phyloP scores from a whole-genome alignment of 2,329 filamentous ascomycete species.

The Aureobasidium sp. region DNA sequence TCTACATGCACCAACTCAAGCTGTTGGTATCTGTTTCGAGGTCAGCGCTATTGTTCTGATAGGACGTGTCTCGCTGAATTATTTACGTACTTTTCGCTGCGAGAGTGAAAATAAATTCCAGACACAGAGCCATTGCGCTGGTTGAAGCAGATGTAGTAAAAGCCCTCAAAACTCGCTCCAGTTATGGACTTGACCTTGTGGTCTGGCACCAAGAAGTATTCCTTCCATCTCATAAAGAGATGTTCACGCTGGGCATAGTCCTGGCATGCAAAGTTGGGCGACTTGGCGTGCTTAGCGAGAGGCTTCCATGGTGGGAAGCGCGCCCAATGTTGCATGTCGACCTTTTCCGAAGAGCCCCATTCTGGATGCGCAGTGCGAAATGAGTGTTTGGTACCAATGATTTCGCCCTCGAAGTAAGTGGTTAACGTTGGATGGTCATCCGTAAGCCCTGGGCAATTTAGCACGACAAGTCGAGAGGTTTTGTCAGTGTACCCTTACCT shows the following conservation, averaged over 20 bases:
- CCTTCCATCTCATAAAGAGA: constrained; percentile 99
- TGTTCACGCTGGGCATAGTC: constrained; percentile 75
- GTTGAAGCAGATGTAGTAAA: constrained; percentile 99
- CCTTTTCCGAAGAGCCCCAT: constrained; percentile 89
- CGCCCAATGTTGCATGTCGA: constrained; percentile 87
- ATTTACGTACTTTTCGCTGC: constrained; percentile 79
- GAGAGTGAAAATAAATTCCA: constrained; percentile 96
- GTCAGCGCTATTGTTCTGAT: background rate
- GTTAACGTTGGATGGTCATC: constrained; percentile 96
- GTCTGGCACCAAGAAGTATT: constrained; percentile 93
- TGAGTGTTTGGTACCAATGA: constrained; percentile 90
- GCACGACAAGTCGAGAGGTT: background rate
- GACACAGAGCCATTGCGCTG: constrained; percentile 78
- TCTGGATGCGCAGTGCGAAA: constrained; percentile 83
- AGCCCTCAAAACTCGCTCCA: constrained; percentile 94
- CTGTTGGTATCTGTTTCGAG: constrained; percentile 68
- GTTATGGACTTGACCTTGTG: constrained; percentile 85
- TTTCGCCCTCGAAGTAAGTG: constrained; percentile 97
- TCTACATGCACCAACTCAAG: constrained; percentile 83
- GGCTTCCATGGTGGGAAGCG: constrained; percentile 83
- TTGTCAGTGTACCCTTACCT: constrained; percentile 48
- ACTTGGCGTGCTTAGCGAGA: constrained; percentile 57
- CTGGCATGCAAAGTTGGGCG: constrained; percentile 49
- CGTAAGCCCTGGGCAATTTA: constrained; percentile 62
- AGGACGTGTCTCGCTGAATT: background rate